A percentile compares a stretch with the other conserved stretches of the same genome.
phyloP scores from a whole-genome alignment of 495 filamentous ascomycete genomes.

The Lindgomyces ingoldianus region DNA sequence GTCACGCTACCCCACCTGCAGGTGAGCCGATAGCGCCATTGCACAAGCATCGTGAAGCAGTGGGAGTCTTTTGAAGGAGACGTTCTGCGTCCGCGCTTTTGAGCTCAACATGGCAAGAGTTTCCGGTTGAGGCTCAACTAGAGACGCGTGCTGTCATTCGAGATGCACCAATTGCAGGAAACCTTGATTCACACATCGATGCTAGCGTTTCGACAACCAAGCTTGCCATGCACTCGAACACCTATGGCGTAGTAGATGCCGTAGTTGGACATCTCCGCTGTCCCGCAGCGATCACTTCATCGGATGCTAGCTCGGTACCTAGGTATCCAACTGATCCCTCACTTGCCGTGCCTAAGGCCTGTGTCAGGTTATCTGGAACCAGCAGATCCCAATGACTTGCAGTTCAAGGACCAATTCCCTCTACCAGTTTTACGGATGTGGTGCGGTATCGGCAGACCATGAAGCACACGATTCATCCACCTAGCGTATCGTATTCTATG shows the following conservation, averaged over 20 bases:
- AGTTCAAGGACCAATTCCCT: neutral
- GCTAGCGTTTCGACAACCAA: too few species aligned
- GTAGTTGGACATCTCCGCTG: neutral
- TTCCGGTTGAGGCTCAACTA: slow-evolving; percentile 7
- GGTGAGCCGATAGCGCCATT: slow-evolving; percentile 1
- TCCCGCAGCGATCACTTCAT: slow-evolving; percentile 5
- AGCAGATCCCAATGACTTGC: neutral
- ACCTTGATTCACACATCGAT: too few species aligned
- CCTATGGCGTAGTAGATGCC: neutral
- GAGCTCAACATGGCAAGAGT: slow-evolving; percentile 22
- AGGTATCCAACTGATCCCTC: neutral
- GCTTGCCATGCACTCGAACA: neutral
- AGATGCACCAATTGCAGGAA: too few species aligned
- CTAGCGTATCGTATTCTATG: neutral
- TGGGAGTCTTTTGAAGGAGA: neutral
- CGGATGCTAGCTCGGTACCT: slow-evolving; percentile 12
- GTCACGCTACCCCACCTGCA: neutral
- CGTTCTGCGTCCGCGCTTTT: slow-evolving; percentile 9
- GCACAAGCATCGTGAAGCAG: too few species aligned
- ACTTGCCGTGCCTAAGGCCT: neutral
- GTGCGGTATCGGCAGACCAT: slow-evolving; percentile 11
- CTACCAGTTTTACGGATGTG: slow-evolving; percentile 2
- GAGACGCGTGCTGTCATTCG: neutral
- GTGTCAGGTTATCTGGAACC: neutral
- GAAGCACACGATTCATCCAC: neutral